Evolutionary conservation across 331 rosid genomes (phyloP), one percentile per base, ranked within the genome.

Genomic region (Quercus lobata): DNA sequence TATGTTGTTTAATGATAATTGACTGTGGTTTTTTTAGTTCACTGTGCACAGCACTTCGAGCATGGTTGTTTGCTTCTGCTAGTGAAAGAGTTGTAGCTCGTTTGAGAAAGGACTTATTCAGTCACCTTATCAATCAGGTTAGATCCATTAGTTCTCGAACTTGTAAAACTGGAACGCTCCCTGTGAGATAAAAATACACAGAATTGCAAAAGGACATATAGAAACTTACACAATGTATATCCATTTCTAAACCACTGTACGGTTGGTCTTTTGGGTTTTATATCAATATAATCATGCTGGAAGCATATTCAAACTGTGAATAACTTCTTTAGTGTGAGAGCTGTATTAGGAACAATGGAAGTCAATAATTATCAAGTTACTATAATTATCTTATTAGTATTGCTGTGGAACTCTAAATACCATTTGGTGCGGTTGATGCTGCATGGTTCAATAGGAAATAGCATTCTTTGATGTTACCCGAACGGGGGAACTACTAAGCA

Each of bases 71-170:
- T 80, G 76, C 85, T 76, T 84, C 94, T 57, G 92, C 97, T 22
- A 93, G 97, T 80, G 97, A 93, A 87, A 93, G 91, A 65, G 93
- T 91, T 69, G 97, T 93, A 55, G 93, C 96, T 74, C 89, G 92
- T 18, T 78, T 93, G 72, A 93, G 97, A 81, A 89, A 88, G 89
- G 72, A 82, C 75, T 83, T 93, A 74, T 93, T 89, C 72, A 84
- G 89, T 76, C 97, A 91, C 87, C 94, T 93, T 70, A 86, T 91
- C 71, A 78, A 61, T 82, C 97, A 93, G 90, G 97, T 89, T n/a
- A 76, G 72, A 58, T 72, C 78, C 57, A 37, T 25, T 54, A 52
- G 16, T 29, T 63, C 61, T n/a, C 6, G 63, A 25, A 57, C 58
- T 53, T 77, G 74, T 58, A 56, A 57, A 6, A 15, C n/a, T 65